phyloP scores from a whole-genome alignment of 306 rosid genomes.

The Lathyrus sativus region DNA sequence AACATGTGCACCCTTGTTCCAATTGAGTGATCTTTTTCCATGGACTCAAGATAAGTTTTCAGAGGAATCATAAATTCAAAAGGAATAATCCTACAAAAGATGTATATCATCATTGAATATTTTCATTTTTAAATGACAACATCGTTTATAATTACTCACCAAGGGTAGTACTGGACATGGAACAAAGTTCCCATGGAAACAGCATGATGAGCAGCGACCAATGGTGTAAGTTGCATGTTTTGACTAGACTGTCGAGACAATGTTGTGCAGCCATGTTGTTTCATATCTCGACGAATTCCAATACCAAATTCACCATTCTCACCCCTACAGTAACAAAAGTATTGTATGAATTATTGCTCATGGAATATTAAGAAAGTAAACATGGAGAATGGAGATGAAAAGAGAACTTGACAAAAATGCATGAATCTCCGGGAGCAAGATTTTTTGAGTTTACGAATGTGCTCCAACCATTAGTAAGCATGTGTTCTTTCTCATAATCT shows the following conservation, averaged over 20 bases:
- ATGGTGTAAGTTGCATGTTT: slow-evolving; percentile 65
- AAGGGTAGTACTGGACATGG: slow-evolving; percentile 61
- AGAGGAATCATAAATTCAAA: slow-evolving; percentile 56
- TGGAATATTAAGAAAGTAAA: background rate
- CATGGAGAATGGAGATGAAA: background rate
- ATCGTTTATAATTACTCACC: slow-evolving; percentile 52
- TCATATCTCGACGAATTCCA: slow-evolving; percentile 54
- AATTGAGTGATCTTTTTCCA: slow-evolving; percentile 36
- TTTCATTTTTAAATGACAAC: background rate
- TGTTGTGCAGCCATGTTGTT: slow-evolving; percentile 39
- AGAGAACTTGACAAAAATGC: slow-evolving; percentile 62
- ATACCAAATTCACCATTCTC: slow-evolving; percentile 58
- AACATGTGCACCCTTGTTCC: slow-evolving; percentile 56
- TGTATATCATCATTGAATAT: background rate
- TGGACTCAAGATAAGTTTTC: slow-evolving; percentile 47
- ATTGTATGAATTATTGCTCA: background rate
- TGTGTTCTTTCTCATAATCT: slow-evolving; percentile 74
- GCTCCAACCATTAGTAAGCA: slow-evolving; percentile 82
- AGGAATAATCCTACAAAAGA: slow-evolving; percentile 60
- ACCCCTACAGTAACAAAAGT: slow-evolving; percentile 50
- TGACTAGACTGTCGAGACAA: slow-evolving; percentile 52
- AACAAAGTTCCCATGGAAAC: slow-evolving; percentile 51
- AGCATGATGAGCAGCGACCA: slow-evolving; percentile 57
- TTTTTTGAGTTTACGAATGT: slow-evolving; percentile 62
- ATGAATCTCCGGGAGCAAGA: slow-evolving; percentile 66